Evolutionary conservation across 495 filamentous ascomycete species (phyloP).

Genomic region (Astrocystis sublimbata): DNA sequence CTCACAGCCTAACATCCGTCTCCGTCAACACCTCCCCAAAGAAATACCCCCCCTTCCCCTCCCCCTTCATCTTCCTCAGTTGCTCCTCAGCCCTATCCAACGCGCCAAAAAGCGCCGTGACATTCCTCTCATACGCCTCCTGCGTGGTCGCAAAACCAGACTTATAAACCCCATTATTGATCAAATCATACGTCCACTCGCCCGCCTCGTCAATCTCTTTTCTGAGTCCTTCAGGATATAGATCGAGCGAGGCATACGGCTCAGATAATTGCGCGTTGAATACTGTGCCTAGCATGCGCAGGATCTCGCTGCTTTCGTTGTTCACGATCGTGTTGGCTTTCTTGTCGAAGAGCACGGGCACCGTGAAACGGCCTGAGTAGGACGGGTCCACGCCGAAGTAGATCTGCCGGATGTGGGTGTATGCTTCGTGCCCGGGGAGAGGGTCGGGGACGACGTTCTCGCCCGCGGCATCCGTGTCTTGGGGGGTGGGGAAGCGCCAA

Average conservation of each 20-base stretch:
- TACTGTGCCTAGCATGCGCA: slow-evolving; percentile 64
- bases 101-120: slow-evolving; percentile 66
- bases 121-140: slow-evolving; percentile 72
- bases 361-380: slow-evolving; percentile 73
- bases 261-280: slow-evolving; percentile 72
- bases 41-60: slow-evolving; percentile 56
- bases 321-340: slow-evolving; percentile 70
- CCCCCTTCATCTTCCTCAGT: slow-evolving; percentile 52
- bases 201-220: slow-evolving; percentile 71
- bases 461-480: slow-evolving; percentile 59
- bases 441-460: slow-evolving; percentile 58
- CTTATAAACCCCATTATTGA: slow-evolving; percentile 53
- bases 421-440: slow-evolving; percentile 60
- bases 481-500: slow-evolving; percentile 75
- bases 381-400: slow-evolving; percentile 67
- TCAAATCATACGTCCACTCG: slow-evolving; percentile 71
- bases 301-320: slow-evolving; percentile 83
- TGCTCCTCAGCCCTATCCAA: slow-evolving; percentile 72
- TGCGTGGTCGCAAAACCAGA: slow-evolving; percentile 59
- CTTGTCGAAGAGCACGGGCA: slow-evolving; percentile 76
- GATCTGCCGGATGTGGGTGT: slow-evolving; percentile 60
- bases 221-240: slow-evolving; percentile 62
- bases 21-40: slow-evolving; percentile 73
- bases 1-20: slow-evolving; percentile 66
- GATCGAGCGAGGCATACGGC: slow-evolving; percentile 51